phyloP scores from a whole-genome alignment of 306 rosid genomes.

The Malus sieversii region DNA sequence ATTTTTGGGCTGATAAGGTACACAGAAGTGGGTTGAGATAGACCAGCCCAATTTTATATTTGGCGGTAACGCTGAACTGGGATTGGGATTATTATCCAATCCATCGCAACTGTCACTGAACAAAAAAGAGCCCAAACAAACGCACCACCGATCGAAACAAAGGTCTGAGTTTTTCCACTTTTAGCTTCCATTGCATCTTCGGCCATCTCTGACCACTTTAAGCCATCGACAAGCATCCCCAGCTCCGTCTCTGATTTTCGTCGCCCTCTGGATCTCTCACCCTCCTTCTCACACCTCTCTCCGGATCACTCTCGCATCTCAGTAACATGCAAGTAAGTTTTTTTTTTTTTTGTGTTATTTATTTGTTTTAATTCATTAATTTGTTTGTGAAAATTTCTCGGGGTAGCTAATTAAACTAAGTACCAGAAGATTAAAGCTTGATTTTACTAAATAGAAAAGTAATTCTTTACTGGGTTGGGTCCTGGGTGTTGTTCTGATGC shows the following conservation, averaged over 20 bases:
- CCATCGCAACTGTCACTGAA: background rate
- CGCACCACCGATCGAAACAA: background rate
- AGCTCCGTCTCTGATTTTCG: background rate
- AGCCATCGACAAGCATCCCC: background rate
- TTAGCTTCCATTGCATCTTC: background rate
- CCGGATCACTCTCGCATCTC: background rate
- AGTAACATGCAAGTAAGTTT: background rate
- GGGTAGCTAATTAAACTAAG: background rate
- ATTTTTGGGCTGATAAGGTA: too few species aligned
- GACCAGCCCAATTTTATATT: background rate
- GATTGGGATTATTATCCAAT: background rate
- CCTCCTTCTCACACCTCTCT: background rate
- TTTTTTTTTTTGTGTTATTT: background rate
- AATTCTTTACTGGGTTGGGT: background rate
- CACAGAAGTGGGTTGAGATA: too few species aligned
- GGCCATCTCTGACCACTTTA: background rate
- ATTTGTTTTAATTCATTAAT: background rate
- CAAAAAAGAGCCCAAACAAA: background rate
- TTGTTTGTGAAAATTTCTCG: background rate
- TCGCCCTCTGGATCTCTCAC: background rate
- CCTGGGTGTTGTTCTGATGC: too few species aligned
- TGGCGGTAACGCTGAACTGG: background rate
- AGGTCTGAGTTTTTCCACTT: background rate
- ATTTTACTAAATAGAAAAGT: background rate
- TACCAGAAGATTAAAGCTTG: background rate